phyloP scores from a whole-genome alignment of 1,284 basidiomycete species.

The Moniliophthora roreri region DNA sequence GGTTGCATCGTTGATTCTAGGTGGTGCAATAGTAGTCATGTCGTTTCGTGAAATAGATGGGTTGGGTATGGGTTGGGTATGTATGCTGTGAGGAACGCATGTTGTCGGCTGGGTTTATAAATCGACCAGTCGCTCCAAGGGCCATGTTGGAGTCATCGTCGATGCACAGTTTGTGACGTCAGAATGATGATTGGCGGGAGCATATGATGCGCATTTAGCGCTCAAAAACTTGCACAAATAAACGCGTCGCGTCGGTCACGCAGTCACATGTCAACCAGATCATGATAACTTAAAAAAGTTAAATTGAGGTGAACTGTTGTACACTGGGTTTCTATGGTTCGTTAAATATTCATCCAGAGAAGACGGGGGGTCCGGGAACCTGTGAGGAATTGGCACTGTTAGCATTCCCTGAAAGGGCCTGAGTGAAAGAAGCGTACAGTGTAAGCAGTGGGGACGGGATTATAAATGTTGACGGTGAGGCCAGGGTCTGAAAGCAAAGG shows the following conservation, averaged over 20 bases:
- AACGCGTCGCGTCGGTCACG: background rate
- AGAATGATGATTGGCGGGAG: background rate
- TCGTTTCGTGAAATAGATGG: background rate
- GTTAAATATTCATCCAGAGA: conserved; percentile 1
- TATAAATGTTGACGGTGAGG: conserved; percentile 43
- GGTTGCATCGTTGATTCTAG: conserved; percentile 14
- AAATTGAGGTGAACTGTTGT: background rate
- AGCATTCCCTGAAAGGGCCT: too few relatives aligned
- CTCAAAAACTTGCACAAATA: background rate
- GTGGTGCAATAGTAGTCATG: conserved; percentile 3
- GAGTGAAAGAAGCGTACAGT: conserved; percentile 20
- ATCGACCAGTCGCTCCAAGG: background rate
- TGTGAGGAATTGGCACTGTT: too few relatives aligned
- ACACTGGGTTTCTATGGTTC: background rate
- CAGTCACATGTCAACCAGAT: background rate
- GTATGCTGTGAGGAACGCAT: background rate
- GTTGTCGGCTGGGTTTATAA: background rate
- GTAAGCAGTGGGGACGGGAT: conserved; percentile 40
- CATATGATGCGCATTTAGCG: background rate
- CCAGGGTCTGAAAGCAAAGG: conserved; percentile 28
- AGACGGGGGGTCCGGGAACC: conserved; percentile 31
- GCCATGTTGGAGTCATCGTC: too few relatives aligned
- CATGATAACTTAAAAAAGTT: background rate
- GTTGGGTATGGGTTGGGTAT: background rate
- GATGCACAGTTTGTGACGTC: background rate